Base-by-base conservation (phyloP, 2,329 filamentous ascomycete species). In the Graphiopsis chlorocephala region DNA sequence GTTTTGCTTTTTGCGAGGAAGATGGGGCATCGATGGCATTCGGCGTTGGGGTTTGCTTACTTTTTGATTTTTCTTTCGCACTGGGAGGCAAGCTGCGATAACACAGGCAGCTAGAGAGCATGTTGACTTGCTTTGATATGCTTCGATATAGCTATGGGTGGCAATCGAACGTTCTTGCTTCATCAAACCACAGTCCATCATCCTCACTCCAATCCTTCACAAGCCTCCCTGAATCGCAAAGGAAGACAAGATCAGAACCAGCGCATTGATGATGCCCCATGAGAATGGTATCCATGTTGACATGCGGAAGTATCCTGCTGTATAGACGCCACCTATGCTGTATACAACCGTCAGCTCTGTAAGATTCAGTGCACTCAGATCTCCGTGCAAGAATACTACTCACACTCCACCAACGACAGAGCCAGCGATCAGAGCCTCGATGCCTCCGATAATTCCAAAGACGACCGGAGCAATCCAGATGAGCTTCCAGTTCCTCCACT, bases 201-300 rank as follows among this genome's bases (percentile, higher is more conserved):
- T 62, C 26, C 15, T 25, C 20, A 14, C 48, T 26, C 48, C 12
- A n/a, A 10, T 23, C 23, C 20, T 38, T 87, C 78, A 97, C 67
- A 97, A 83, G 45, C 91, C 93, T 57, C 93, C 92, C 74, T 96
- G 92, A 60, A 96, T 93, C n/a, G 92, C 91, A 76, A 97, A 97
- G 4, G 92, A 95, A 5, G 92, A 95, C 67, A 96, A 82, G 58
- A 97, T 87, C 53, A 97, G 81, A 31, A 96, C 85, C 55, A 97
- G 77, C 11, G 94, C 88, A 75, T 92, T 96, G 76, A 94, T 90
- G 73, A 91, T 84, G 0, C 88, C 91, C 93, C 93, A 97, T 25
- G 93, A 85, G 73, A 95, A 90, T 0, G 93, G 93, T 60, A 96
- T 91, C 93, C 93, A 97, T 0, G 93, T 97, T 53, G 92, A 94